phyloP scores from a whole-genome alignment of 192 early-diverging fungal species.

The Rhizophagus clarus region DNA sequence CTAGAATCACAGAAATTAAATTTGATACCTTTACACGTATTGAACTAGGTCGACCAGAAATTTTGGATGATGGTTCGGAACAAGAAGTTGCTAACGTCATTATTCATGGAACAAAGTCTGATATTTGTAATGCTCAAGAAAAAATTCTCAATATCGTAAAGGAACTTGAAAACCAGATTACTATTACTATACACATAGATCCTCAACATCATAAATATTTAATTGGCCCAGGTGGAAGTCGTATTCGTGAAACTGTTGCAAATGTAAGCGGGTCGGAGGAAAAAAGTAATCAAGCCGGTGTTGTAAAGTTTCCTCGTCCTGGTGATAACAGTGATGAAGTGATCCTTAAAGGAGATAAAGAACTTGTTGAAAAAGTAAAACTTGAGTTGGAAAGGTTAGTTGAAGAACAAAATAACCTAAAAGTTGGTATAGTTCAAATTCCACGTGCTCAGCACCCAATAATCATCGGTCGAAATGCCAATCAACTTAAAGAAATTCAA shows the following conservation, averaged over 20 bases:
- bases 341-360: constrained; percentile 62
- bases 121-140: constrained; percentile 57
- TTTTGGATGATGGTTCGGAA: constrained; percentile 41
- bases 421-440: constrained; percentile 51
- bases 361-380: constrained; percentile 56
- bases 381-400: constrained; percentile 47
- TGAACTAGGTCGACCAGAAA: constrained; percentile 58
- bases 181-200: constrained; percentile 51
- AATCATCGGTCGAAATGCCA: constrained; percentile 81
- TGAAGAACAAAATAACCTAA: constrained; percentile 44
- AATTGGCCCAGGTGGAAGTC: constrained; percentile 65
- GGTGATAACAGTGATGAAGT: constrained; percentile 58
- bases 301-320: constrained; percentile 65
- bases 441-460: constrained; percentile 75
- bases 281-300: constrained; percentile 43
- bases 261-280: constrained; percentile 62
- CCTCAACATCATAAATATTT: constrained; percentile 63
- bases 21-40: constrained; percentile 72
- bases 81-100: constrained; percentile 48
- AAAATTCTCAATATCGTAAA: constrained; percentile 59
- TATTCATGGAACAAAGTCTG: constrained; percentile 57
- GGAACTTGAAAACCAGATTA: constrained; percentile 61
- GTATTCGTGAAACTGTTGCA: constrained; percentile 63
- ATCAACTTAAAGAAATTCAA: constrained; percentile 71
- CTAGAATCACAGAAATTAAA: constrained; percentile 76